Evolutionary conservation across 176 grass and related monocot genomes (phyloP), one percentile per base, ranked within the genome.

Genomic region (Carex cristatella): DNA sequence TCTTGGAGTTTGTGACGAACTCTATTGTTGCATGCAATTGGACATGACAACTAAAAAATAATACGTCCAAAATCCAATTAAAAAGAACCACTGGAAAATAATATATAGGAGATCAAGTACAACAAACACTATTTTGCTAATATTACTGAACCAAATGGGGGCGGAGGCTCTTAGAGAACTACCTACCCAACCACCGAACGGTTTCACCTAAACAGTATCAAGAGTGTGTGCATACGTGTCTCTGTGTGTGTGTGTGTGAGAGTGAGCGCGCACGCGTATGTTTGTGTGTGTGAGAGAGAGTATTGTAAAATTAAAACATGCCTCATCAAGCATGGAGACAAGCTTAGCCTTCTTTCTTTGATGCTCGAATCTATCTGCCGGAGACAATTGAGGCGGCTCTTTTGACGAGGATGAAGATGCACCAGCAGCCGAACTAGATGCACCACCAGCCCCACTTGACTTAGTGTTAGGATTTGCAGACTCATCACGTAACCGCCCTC

Each of bases 281-380:
- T 84, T 83, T 72, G 83, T 65, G 73, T 51, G 51, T 27, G 54
- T 3, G 1, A 14, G 31, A 31, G 7, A 28, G 60, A 65, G 55
- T 62, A 15, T 70, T 55, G 2, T 59, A 14, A 27, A 51, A 62
- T 14, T 48, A 23, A 57, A 81, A 95, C 93, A 86, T 98, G 87
- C 96, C 96, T 98, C 93, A 82, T 98, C 96, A 74, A 98, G 91
- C 93, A 98, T 95, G 89, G 96, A 94, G 86, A 95, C 87, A 70
- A 98, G 90, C 87, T 98, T 98, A 74, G 93, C 88, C 81, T 95
- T 98, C 96, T 94, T 98, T 65, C 96, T 89, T 84, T 98, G 96
- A 76, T 95, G 88, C 65, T 98, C 96, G 46, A 98, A 98, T 55
- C 93, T 88, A 66, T 98, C 96, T 13, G 96, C 96, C 53, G 91